Conservation (phyloP, 345 rosid species). For the Geranium brycei region DNA sequence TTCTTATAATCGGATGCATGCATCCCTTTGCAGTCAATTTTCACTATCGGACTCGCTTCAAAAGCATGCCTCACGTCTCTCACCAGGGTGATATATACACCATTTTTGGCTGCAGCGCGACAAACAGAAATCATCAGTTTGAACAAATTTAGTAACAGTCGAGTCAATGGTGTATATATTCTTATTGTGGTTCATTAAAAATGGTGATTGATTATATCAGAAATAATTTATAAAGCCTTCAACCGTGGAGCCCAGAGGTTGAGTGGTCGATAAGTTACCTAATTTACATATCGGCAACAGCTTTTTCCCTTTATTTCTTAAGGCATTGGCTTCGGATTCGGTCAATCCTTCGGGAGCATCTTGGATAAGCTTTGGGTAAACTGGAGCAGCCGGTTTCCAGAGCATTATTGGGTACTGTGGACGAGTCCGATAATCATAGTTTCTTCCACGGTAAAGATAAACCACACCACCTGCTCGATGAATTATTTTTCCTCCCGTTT, state of each 20-base stretch:
- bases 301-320: conserved; percentile 54
- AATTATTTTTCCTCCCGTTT: conserved; percentile 73
- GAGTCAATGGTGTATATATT: not conserved
- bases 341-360: conserved; percentile 84
- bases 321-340: conserved; percentile 47
- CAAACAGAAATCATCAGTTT: conserved; percentile 5
- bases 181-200: not conserved
- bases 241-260: not conserved
- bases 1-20: conserved; percentile 83
- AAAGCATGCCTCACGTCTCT: conserved; percentile 78
- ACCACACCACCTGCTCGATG: conserved; percentile 66
- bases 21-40: conserved; percentile 70
- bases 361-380: conserved; percentile 86
- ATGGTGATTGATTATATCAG: too few relatives aligned
- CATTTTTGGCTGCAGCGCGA: conserved; percentile 62
- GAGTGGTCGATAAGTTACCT: conserved; percentile 25
- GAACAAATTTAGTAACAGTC: not conserved
- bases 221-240: too few relatives aligned
- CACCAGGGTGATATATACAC: conserved; percentile 59
- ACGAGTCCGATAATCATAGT: conserved; percentile 68
- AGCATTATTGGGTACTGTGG: conserved; percentile 78
- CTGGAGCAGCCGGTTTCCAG: conserved; percentile 98
- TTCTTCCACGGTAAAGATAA: conserved; percentile 83
- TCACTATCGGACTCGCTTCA: conserved; percentile 74
- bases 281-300: conserved; percentile 77